These are phyloP conservation scores for Teratosphaeria gauchensis DNA, from an alignment of 2,329 filamentous ascomycete species.

Conservation along the genomic window DNA sequence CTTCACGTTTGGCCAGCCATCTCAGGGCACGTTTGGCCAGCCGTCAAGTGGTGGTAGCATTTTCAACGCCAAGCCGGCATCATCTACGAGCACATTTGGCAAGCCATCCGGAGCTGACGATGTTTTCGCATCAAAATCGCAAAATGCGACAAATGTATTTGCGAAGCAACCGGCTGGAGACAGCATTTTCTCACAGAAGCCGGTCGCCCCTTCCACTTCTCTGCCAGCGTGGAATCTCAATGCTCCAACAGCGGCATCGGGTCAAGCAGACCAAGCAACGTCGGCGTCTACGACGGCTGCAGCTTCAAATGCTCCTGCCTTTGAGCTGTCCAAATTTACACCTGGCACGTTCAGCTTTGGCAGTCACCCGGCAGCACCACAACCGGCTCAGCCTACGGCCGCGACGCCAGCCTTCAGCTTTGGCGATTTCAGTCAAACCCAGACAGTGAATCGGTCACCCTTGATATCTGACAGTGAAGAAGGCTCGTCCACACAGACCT, in stretches of 20 bases:
- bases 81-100: neutral
- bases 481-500: neutral
- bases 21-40: constrained; percentile 7
- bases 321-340: neutral
- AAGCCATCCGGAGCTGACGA: neutral
- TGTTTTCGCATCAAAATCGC: neutral
- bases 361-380: neutral
- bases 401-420: neutral
- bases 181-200: neutral
- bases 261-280: neutral
- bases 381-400: neutral
- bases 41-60: constrained; percentile 4
- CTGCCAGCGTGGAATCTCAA: neutral
- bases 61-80: neutral
- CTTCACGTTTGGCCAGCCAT: constrained; percentile 8
- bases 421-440: neutral
- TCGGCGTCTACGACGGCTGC: neutral
- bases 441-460: neutral
- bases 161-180: neutral
- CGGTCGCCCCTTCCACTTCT: neutral
- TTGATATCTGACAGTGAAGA: neutral
- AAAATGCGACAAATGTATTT: neutral
- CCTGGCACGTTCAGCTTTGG: neutral
- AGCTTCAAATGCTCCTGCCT: neutral
- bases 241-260: neutral